A percentile compares a stretch with the other conserved stretches of the same genome.
phyloP scores from a whole-genome alignment of 2,329 filamentous ascomycete genomes.

The Colletotrichum sansevieriae region DNA sequence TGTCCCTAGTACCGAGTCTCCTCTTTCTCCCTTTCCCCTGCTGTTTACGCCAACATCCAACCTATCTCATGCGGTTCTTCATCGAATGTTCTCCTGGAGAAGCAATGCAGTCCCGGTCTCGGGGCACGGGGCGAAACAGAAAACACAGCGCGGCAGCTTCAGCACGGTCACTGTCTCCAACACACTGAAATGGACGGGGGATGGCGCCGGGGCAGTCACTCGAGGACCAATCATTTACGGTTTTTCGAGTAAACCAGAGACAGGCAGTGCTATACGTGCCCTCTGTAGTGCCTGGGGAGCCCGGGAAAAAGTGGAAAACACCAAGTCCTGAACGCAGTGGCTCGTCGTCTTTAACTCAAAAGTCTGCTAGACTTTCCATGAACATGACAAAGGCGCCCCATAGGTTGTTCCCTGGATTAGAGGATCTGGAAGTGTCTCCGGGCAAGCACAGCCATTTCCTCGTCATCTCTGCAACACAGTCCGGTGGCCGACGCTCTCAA shows the following conservation, averaged over 20 bases:
- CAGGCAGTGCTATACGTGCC: slow-evolving; percentile 28
- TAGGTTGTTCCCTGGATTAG: slow-evolving; percentile 30
- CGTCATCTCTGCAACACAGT: slow-evolving; percentile 10
- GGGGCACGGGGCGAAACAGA: slow-evolving; percentile 20
- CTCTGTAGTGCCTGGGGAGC: slow-evolving; percentile 35
- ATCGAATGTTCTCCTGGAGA: neutral
- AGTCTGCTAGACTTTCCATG: slow-evolving; percentile 25
- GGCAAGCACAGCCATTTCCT: slow-evolving; percentile 20
- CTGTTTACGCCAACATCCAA: no score
- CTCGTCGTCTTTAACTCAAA: slow-evolving; percentile 20
- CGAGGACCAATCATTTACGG: slow-evolving; percentile 28
- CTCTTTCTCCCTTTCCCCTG: no score
- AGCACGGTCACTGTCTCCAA: slow-evolving; percentile 24
- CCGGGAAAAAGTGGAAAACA: slow-evolving; percentile 32
- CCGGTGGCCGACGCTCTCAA: neutral
- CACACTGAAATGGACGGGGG: neutral
- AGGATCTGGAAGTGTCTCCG: slow-evolving; percentile 30
- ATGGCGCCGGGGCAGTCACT: slow-evolving; percentile 5
- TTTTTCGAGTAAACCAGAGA: slow-evolving; percentile 31
- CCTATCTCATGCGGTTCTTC: no score
- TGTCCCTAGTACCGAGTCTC: no score
- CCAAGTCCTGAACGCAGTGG: slow-evolving; percentile 28
- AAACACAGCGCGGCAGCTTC: slow-evolving; percentile 22
- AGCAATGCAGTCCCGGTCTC: neutral
- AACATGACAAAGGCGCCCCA: slow-evolving; percentile 24